Percentiles rank a stretch among this genome's conserved stretches.
Evolutionary conservation across 1,284 basidiomycete species (phyloP).

Genomic region (Phenoliferia sp.): DNA sequence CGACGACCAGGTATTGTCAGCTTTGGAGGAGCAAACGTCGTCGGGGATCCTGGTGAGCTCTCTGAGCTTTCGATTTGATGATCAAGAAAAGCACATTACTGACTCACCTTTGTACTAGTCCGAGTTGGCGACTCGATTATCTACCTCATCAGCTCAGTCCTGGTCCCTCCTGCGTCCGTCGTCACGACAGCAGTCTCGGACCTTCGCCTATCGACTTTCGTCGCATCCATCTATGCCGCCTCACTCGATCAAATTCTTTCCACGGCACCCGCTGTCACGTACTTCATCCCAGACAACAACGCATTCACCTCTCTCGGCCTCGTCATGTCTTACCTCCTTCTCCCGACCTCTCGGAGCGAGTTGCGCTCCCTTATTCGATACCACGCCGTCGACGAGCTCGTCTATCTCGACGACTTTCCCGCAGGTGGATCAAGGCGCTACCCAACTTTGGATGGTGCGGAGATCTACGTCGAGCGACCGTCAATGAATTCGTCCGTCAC

Average conservation of each 20-base stretch:
- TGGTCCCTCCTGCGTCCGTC: conserved; percentile 74
- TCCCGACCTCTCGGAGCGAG: conserved; percentile 64
- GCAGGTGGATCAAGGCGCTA: conserved; percentile 28
- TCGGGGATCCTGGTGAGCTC: conserved; percentile 66
- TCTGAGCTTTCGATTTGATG: conserved; percentile 5
- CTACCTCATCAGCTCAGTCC: conserved; percentile 80
- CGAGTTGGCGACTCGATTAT: conserved; percentile 72
- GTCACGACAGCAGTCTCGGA: conserved; percentile 76
- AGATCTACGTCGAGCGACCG: conserved; percentile 40
- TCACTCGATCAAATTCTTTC: conserved; percentile 61
- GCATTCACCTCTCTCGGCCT: conserved; percentile 86
- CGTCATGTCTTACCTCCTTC: conserved; percentile 78
- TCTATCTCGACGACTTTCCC: conserved; percentile 64
- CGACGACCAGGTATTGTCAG: conserved; percentile 52
- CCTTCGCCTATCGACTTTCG: conserved; percentile 79
- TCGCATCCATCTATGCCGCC: conserved; percentile 82
- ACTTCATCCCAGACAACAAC: conserved; percentile 80
- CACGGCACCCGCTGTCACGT: conserved; percentile 62
- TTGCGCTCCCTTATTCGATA: conserved; percentile 77
- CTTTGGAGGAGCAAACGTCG: conserved; percentile 77
- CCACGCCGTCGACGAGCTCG: conserved; percentile 71
- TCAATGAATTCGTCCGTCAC: conserved; percentile 18
- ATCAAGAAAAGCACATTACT: conserved; percentile 3
- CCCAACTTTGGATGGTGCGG: conserved; percentile 43
- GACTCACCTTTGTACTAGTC: conserved; percentile 49